phyloP scores from a whole-genome alignment of 176 grass and related monocot genomes.

The Musa acuminata region DNA sequence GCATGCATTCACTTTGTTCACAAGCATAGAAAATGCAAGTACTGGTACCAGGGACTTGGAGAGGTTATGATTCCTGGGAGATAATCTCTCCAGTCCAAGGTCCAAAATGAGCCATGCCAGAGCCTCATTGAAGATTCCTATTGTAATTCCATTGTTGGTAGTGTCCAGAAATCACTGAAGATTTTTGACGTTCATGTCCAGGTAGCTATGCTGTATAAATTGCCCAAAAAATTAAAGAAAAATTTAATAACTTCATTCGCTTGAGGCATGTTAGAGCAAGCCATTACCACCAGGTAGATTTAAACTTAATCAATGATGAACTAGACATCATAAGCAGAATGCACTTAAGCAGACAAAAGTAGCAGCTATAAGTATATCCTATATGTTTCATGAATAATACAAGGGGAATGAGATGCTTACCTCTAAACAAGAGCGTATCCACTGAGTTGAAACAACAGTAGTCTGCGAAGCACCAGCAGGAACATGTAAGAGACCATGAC shows the following conservation, averaged over 20 bases:
- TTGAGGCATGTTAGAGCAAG: background rate
- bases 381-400: background rate
- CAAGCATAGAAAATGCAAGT: background rate
- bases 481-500: conserved; percentile 45
- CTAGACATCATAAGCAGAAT: too few relatives aligned
- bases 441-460: conserved; percentile 77
- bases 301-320: too few relatives aligned
- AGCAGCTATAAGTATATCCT: too few relatives aligned
- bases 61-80: background rate
- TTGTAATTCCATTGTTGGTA: background rate
- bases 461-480: conserved; percentile 30
- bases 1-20: background rate
- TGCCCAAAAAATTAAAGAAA: background rate
- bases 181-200: background rate
- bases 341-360: too few relatives aligned
- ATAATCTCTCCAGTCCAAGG: background rate
- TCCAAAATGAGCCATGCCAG: background rate
- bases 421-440: conserved; percentile 83
- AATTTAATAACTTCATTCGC: background rate
- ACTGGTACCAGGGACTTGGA: background rate
- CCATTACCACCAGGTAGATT: too few relatives aligned
- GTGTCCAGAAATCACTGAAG: background rate
- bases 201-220: background rate
- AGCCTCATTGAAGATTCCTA: too few relatives aligned
- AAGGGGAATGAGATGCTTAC: conserved; percentile 28